Evolutionary conservation across 768 basidiomycete genomes (phyloP), one percentile per base, ranked within the genome.

Genomic region (Suillus sp.): DNA sequence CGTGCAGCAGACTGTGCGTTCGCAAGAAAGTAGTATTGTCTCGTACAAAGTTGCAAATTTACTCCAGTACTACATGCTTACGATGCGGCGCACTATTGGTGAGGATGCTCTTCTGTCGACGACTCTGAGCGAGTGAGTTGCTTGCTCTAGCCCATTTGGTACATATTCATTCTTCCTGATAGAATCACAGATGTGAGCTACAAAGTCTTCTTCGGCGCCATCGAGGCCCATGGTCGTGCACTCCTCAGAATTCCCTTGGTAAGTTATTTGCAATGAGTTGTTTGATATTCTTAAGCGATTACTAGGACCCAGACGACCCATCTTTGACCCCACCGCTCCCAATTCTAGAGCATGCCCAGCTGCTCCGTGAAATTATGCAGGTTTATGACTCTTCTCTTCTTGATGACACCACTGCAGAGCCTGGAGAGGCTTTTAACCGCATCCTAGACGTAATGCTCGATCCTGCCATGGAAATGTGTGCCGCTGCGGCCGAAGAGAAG

Each of bases 31-130:
- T 68, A 89, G 91, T 64, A 94, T 99, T 63, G 86, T 90, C 51
- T 87, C 92, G 0, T 99, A 95, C 79, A 95, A 93, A 74, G 88
- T 99, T 59, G 90, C 94, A 54, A 98, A 96, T 69, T 80, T 99
- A n/a, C 77, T 99, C 10, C 93, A 96, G 67, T 99, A 99, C 72
- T 99, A 99, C 74, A 79, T 89, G 71, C 75, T 95, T 37, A 98
- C 95, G 5, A 97, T 99, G 95, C 84, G 86, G 57, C 83, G 93
- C 55, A 98, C 96, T 1, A 89, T 98, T 48, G 97, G 97, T 0
- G 82, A 85, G n/a, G 80, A 90, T 3, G 93, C 96, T 1, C 63
- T 91, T 51, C 79, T 99, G 60, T 90, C 90, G 1, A 83, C 78
- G 62, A 89, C 91, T 0, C 79, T 99, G 34, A 80, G 87, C 65